Evolutionary conservation across 345 rosid genomes (phyloP).

Genomic region (Eucalyptus melliodora): DNA sequence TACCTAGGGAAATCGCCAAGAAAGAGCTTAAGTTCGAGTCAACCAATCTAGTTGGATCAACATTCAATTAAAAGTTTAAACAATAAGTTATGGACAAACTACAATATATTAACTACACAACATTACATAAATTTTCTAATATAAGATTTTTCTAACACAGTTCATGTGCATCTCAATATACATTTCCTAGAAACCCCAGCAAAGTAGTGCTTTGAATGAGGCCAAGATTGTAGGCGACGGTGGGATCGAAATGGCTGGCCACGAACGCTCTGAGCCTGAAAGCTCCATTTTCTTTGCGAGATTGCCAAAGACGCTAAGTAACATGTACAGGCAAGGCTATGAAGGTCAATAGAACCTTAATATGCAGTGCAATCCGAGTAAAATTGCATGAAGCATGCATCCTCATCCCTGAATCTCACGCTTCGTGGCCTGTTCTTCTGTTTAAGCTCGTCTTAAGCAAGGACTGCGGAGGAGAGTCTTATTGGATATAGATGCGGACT

Average conservation of each 20-base stretch:
- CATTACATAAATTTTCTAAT: too few relatives aligned
- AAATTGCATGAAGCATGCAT: background rate
- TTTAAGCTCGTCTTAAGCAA: background rate
- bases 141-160: too few relatives aligned
- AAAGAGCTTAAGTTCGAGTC: too few relatives aligned
- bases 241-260: background rate
- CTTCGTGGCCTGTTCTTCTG: background rate
- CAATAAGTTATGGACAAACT: too few relatives aligned
- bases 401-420: background rate
- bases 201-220: too few relatives aligned
- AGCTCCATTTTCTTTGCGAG: background rate
- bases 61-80: too few relatives aligned
- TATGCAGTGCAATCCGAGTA: background rate
- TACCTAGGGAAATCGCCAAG: rapidly evolving
- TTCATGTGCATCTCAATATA: too few relatives aligned
- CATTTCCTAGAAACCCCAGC: too few relatives aligned
- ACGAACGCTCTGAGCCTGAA: background rate
- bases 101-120: too few relatives aligned
- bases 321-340: background rate
- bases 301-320: background rate
- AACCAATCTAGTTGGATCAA: too few relatives aligned
- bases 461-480: background rate
- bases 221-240: too few relatives aligned
- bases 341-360: background rate
- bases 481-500: background rate